These are phyloP conservation scores for Vigna trinervia DNA, from an alignment of 306 rosid genomes.

Conservation along the genomic window DNA sequence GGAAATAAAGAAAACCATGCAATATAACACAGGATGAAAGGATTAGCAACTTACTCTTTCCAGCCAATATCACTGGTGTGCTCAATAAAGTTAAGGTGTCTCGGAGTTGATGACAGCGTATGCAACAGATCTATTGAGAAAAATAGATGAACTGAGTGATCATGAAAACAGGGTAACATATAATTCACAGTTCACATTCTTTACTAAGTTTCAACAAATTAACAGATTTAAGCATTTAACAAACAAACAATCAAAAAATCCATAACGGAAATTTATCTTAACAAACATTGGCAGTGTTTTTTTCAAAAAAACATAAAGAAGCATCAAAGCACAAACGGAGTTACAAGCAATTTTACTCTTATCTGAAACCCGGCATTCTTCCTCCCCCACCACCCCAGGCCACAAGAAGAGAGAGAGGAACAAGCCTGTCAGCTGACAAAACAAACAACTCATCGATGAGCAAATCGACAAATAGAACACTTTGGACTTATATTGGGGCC, in stretches of 20 bases:
- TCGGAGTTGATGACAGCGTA: constrained; percentile 51
- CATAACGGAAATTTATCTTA: neutral
- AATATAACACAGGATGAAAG: constrained; percentile 1
- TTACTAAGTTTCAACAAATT: constrained; percentile 21
- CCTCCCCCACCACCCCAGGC: constrained; percentile 30
- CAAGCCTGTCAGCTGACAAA: constrained; percentile 23
- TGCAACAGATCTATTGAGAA: constrained; percentile 53
- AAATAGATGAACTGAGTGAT: constrained; percentile 22
- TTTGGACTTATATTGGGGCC: constrained; percentile 24
- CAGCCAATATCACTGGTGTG: constrained; percentile 88
- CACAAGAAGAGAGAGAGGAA: constrained; percentile 31
- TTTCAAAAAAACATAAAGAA: neutral
- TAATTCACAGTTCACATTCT: neutral
- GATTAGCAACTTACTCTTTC: constrained; percentile 64
- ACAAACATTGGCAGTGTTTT: neutral
- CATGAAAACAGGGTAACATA: constrained; percentile 9
- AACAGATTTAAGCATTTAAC: constrained; percentile 24
- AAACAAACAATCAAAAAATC: neutral
- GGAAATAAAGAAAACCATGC: constrained; percentile 16
- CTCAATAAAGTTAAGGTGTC: constrained; percentile 63
- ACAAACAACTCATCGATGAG: constrained; percentile 28
- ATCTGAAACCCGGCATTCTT: constrained; percentile 40
- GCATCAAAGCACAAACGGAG: constrained; percentile 32
- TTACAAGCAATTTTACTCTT: constrained; percentile 6
- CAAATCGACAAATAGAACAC: constrained; percentile 25